Evolutionary conservation across 2,329 filamentous ascomycete genomes (phyloP).

Genomic region (Talaromyces atroroseus): DNA sequence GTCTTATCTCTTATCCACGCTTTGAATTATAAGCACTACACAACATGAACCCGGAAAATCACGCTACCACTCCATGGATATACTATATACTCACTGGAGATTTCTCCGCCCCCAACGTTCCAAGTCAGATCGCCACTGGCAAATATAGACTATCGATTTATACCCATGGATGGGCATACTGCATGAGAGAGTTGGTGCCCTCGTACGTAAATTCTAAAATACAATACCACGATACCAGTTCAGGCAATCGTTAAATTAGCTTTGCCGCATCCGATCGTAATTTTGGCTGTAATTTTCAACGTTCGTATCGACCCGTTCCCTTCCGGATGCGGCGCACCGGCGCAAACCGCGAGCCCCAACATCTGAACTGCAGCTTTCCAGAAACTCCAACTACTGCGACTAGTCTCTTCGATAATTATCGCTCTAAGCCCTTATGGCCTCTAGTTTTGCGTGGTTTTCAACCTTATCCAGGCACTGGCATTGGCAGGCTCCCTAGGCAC

Average conservation of each 20-base stretch:
- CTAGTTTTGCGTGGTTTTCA: not conserved
- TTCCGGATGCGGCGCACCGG: not conserved
- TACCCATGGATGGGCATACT: not conserved
- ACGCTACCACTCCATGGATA: too few species aligned
- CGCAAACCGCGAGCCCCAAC: too few species aligned
- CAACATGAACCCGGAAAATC: too few species aligned
- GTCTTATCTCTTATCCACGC: too few species aligned
- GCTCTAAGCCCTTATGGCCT: not conserved
- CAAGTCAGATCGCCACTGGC: too few species aligned
- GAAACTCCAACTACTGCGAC: not conserved
- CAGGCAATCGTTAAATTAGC: not conserved
- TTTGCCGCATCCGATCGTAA: not conserved
- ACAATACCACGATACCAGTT: not conserved
- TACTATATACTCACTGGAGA: too few species aligned
- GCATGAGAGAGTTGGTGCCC: not conserved
- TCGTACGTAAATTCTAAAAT: not conserved
- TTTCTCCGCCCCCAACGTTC: too few species aligned
- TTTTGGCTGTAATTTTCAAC: not conserved
- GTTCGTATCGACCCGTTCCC: not conserved
- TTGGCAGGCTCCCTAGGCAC: not conserved
- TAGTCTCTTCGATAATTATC: not conserved
- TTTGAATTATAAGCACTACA: too few species aligned
- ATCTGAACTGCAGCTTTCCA: not conserved
- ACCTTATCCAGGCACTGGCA: not conserved
- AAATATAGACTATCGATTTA: not conserved